Base-by-base conservation (phyloP, 2,329 filamentous ascomycete genomes). In the Penicillium sumatraense region DNA sequence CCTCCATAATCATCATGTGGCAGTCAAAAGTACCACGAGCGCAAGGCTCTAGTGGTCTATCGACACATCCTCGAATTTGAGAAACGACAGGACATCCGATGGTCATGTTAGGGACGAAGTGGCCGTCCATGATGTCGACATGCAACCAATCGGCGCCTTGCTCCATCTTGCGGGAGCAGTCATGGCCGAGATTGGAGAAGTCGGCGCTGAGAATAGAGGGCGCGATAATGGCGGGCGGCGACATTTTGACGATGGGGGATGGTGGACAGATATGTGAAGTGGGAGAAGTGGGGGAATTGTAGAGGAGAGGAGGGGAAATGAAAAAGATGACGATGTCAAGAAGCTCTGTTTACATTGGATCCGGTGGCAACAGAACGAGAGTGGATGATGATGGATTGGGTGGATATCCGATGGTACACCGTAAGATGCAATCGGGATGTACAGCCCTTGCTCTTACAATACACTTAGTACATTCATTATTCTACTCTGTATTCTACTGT, bases 1-100 rank as follows among this genome's bases (percentile, higher is more conserved):
- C 91, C 89, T 99, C 93, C 68, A 91, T 87, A 72, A 99, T 96
- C 95, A 99, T 99, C 95, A 99, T 98, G 78, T 99, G 95, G 83
- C 95, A 99, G 78, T 99, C 95, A 74, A 99, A 99, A 13, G 93
- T 98, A 59, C 95, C 95, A 66, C 88, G 89, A 50, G 90, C 92
- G 64, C 89, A 81, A 29, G 83, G 83, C 49, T 83, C 80, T 36
- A 81, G 81, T 3, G 92, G 93, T 64, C 83, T 83, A 54, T 91
- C 88, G 67, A 99, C 93, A 68, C 96, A 90, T 42, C 85, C 82
- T 60, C 95, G 87, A 68, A 99, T 95, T 81, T 93, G 96, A 65
- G 91, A 93, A 42, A 99, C 95, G 33, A 99, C 92, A 5, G 93
- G 93, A 18, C 93, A 88, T 56, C 95, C 95, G 71, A 98, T 97